Evolutionary conservation across 2,329 filamentous ascomycete genomes (phyloP).

Genomic region (Xylariaceae sp.): DNA sequence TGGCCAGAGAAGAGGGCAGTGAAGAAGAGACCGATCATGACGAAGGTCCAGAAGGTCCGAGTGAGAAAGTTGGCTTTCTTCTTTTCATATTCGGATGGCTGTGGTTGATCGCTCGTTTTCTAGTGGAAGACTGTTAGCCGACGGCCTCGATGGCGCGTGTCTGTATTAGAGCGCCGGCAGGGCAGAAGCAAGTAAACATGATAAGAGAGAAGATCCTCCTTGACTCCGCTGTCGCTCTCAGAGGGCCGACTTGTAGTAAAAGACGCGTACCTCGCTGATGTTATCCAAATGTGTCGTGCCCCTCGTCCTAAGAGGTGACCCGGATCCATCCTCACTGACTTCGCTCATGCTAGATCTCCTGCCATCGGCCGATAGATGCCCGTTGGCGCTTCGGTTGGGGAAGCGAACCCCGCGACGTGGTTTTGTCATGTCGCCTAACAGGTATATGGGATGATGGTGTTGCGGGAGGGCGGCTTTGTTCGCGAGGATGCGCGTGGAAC

Average conservation of each 20-base stretch:
- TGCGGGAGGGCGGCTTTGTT: background rate
- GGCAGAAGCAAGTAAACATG: background rate
- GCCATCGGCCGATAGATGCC: constrained; percentile 53
- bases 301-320: constrained; percentile 40
- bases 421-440: constrained; percentile 39
- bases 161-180: background rate
- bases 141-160: background rate
- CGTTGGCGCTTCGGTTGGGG: constrained; percentile 55
- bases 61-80: constrained; percentile 99
- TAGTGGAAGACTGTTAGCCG: constrained; percentile 31
- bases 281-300: constrained; percentile 42
- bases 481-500: constrained; percentile 1
- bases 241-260: too few species aligned
- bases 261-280: constrained; percentile 48
- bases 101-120: constrained; percentile 51
- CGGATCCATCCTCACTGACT: constrained; percentile 64
- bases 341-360: constrained; percentile 76
- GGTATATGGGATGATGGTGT: too few species aligned
- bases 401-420: constrained; percentile 61
- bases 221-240: too few species aligned
- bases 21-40: constrained; percentile 97
- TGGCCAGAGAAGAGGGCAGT: constrained; percentile 91
- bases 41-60: constrained; percentile 94
- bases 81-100: constrained; percentile 83
- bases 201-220: too few species aligned